phyloP scores from a whole-genome alignment of 116 monocot species.

The Phalaenopsis hybrid region DNA sequence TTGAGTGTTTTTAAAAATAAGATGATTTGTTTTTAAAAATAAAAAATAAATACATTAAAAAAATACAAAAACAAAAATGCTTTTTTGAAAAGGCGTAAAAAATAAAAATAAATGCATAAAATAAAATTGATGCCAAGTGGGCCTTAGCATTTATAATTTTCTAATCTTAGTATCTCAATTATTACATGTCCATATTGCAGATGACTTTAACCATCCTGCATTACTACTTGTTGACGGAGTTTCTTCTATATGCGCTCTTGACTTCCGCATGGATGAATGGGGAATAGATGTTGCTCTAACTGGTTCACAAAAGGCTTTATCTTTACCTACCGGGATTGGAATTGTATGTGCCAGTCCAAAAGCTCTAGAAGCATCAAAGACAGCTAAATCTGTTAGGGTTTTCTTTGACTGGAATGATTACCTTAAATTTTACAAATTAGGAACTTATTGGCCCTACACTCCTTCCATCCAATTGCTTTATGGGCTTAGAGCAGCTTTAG shows the following conservation, averaged over 20 bases:
- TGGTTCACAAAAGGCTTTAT: constrained; percentile 90
- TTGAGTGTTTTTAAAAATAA: too few species aligned
- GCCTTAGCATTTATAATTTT: not conserved
- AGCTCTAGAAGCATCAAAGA: constrained; percentile 79
- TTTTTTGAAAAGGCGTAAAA: too few species aligned
- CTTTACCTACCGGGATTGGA: constrained; percentile 85
- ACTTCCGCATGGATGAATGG: constrained; percentile 99
- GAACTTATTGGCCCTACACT: constrained; percentile 95
- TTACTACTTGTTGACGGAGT: constrained; percentile 82
- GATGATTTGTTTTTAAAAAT: too few species aligned
- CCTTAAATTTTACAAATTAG: constrained; percentile 80
- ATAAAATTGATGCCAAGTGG: too few species aligned
- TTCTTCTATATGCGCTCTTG: constrained; percentile 87
- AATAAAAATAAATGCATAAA: too few species aligned
- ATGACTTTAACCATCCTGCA: constrained; percentile 72
- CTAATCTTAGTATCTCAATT: not conserved
- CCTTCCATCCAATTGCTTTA: constrained; percentile 95
- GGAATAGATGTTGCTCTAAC: constrained; percentile 84
- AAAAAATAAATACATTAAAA: too few species aligned
- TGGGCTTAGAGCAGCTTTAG: constrained; percentile 74
- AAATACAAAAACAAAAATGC: too few species aligned
- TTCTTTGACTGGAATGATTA: constrained; percentile 99
- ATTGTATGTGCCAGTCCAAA: constrained; percentile 93
- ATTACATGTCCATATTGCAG: constrained; percentile 25
- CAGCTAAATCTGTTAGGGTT: constrained; percentile 75